phyloP scores from a whole-genome alignment of 2,329 filamentous ascomycete species.

The Chaetomium strumarium region DNA sequence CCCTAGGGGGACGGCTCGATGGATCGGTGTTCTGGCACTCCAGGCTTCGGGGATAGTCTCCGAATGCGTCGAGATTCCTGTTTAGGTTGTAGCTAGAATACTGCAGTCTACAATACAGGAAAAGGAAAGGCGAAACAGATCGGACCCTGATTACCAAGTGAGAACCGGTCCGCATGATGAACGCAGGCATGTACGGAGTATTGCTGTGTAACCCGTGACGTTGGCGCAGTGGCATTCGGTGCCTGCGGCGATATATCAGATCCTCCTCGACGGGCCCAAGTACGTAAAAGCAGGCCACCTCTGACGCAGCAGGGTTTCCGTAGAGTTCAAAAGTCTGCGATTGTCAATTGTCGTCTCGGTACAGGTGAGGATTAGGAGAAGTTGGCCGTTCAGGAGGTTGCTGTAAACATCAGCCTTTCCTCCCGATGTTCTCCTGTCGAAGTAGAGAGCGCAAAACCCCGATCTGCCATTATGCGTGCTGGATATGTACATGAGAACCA shows the following conservation, averaged over 20 bases:
- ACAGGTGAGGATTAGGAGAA: not conserved
- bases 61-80: not conserved
- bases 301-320: no score
- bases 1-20: not conserved
- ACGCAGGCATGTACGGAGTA: no score
- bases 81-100: not conserved
- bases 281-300: no score
- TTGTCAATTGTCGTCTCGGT: no score
- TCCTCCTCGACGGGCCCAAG: no score
- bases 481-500: no score
- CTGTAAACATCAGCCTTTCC: not conserved
- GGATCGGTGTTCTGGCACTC: not conserved
- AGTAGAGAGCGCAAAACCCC: not conserved
- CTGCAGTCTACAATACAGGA: not conserved
- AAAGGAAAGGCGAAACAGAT: not conserved
- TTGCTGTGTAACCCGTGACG: no score
- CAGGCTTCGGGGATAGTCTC: conserved; percentile 2
- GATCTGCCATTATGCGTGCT: not conserved
- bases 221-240: no score
- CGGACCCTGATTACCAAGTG: not conserved
- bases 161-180: not conserved
- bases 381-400: not conserved
- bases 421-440: not conserved
- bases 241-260: no score
- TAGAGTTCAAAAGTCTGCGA: no score